phyloP scores from a whole-genome alignment of 2,329 filamentous ascomycete species.

The Pseudogymnoascus sp. region DNA sequence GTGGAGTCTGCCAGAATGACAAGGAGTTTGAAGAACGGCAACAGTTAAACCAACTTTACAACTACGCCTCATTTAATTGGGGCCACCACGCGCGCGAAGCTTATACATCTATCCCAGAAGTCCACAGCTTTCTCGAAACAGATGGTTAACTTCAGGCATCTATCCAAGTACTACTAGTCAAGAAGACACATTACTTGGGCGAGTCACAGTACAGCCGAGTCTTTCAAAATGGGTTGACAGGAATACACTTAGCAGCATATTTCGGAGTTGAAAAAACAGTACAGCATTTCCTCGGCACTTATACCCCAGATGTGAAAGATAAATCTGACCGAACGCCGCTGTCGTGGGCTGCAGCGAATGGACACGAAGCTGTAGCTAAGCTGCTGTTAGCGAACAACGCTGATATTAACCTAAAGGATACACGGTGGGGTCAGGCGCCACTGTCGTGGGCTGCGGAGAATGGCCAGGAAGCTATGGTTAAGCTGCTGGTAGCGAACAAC shows the following conservation, averaged over 20 bases:
- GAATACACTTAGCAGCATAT: conserved; percentile 10
- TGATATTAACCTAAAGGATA: background rate
- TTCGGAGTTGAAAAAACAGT: background rate
- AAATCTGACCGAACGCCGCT: conserved; percentile 25
- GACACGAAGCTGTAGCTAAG: conserved; percentile 20
- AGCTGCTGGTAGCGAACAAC: background rate
- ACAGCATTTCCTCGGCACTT: background rate
- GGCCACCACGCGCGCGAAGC: conserved; percentile 16
- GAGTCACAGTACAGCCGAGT: background rate
- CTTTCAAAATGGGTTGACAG: background rate
- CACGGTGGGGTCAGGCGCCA: background rate
- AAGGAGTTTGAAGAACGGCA: conserved; percentile 11
- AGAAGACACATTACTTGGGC: background rate
- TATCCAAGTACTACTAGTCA: conserved; percentile 10
- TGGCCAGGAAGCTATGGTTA: background rate
- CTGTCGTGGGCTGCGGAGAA: background rate
- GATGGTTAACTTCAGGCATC: conserved; percentile 9
- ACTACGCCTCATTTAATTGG: conserved; percentile 17
- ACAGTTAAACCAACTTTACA: conserved; percentile 16
- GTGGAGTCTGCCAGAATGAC: conserved; percentile 12
- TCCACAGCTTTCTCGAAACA: conserved; percentile 11
- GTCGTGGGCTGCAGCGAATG: conserved; percentile 25
- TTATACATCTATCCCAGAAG: conserved; percentile 8
- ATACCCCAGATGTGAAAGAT: conserved; percentile 19
- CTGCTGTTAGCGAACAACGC: conserved; percentile 13